Base-by-base conservation (phyloP, 2,329 filamentous ascomycete genomes). In the Chrysosporium queenslandicum region DNA sequence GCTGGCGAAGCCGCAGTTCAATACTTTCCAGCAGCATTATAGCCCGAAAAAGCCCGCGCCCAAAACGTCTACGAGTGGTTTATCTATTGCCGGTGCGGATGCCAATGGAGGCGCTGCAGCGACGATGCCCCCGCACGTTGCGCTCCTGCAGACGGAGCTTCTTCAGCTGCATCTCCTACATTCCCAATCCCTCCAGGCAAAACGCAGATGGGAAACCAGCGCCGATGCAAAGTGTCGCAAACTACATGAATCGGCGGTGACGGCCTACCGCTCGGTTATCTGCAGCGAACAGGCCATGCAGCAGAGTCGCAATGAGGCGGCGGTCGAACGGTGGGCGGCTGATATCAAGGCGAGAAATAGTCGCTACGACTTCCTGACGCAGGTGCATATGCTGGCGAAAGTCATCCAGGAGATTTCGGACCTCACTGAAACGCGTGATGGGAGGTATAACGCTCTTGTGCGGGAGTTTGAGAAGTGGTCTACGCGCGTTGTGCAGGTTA, bases 121-220 rank as follows among this genome's bases (percentile, higher is more conserved):
- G 16, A 58, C 64, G 5, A 60, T 64, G 7, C 64, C 63, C 58
- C 64, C 66, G 18, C 67, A 71, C 27, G 60, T 68, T 48, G 58
- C 63, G 12, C 63, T 64, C 11, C 47, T 73, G 29, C 67, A 71
- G 52, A 71, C 67, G 0, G 71, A 74, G 53, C 60, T 74, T 11
- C 60, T 74, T 21, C 71, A 74, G 51, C 56, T 74, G 14, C 66
- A 64, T 49, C 62, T 73, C 4, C 60, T 73, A 5, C 65, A 71
- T 56, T 61, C 63, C 6, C 60, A 61, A 4, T 61, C 58, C 6
- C 49, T 65, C 18, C 63, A 63, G 37, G 57, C 58, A 18, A 59
- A 65, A 16, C 52, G 57, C 2, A 61, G 66, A 40, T 68, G 65
- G 68, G 62, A 66, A 52, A 40, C 52, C 2, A 59, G 56, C 20